Evolutionary conservation across 352 stramenopile species (phyloP), one percentile per base, ranked within the genome.

Genomic region (Phytophthora cajani): DNA sequence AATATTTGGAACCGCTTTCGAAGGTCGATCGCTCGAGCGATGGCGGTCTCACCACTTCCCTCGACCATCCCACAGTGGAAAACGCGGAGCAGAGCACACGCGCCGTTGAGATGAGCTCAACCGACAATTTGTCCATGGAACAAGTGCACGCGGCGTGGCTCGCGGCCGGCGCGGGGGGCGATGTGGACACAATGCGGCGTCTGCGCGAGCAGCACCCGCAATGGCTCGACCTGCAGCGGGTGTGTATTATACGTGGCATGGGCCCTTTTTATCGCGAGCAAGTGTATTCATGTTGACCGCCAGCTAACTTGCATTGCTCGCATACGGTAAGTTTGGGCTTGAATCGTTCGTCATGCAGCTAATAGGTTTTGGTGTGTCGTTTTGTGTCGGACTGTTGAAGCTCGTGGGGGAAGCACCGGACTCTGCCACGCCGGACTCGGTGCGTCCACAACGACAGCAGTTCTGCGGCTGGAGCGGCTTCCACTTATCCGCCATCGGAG

Each of bases 381-480:
- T 32, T 27, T 67, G 36, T 50, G 30, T 46, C 16, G 25, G 11
- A 8, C 46, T 40, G 1, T 27, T 49, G 21, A 58, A 72, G 65
- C 32, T 21, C n/a, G 50, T 58, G 11, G 64, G 42, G 11, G 0
- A 8, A 44, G 19, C 19, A 12, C 9, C 40, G 40, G 54, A 21
- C 33, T 30, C 54, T 30, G 46, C 46, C 49, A 52, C 61, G 54
- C 12, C 23, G 16, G 32, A 51, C 23, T 38, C 32, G 3, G 32
- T 17, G 10, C 36, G 36, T 17, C 40, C 17, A 46, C 12, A n/a
- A 11, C 58, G 33, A 16, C 27, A 47, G n/a, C 60, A 21, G 21
- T 70, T 74, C 55, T 77, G 69, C 60, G 63, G 63, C 25, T 77
- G 70, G 64, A 60, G 67, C 32, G 10, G 58, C 14, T 77, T 77